Conservation (phyloP, 2,329 filamentous ascomycete genomes). For the Beauveria varroae region DNA sequence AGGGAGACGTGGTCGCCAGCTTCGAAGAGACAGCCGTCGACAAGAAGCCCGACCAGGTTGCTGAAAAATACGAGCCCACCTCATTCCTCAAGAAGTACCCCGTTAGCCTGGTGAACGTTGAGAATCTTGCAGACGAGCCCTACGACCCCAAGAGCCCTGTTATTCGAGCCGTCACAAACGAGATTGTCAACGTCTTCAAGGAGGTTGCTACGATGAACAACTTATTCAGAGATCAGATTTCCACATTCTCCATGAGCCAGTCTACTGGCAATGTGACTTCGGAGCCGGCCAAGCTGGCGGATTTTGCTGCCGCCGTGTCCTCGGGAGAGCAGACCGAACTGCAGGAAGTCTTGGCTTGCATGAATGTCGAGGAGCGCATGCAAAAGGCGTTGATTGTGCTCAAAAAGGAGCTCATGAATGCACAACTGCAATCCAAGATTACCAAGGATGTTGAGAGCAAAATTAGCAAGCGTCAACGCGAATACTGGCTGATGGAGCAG, state of each 20-base stretch:
- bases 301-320: conserved; percentile 96
- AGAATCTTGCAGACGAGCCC: conserved; percentile 83
- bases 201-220: conserved; percentile 91
- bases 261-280: conserved; percentile 91
- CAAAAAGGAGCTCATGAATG: conserved; percentile 98
- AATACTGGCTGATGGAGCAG: conserved; percentile 99
- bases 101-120: conserved; percentile 90
- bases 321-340: conserved; percentile 86
- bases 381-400: conserved; percentile 86
- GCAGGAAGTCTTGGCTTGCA: conserved; percentile 80
- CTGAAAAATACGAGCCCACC: conserved; percentile 71
- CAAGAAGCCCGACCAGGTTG: conserved; percentile 41
- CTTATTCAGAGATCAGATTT: conserved; percentile 94
- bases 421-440: conserved; percentile 93
- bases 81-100: conserved; percentile 86
- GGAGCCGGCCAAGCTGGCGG: conserved; percentile 88
- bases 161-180: conserved; percentile 86
- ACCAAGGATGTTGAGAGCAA: conserved; percentile 96
- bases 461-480: conserved; percentile 92
- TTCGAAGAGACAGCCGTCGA: conserved; percentile 79
- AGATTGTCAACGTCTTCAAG: conserved; percentile 98
- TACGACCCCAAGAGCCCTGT: conserved; percentile 85
- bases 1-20: conserved; percentile 92
- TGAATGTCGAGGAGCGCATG: conserved; percentile 88
- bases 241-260: conserved; percentile 92